Conservation (phyloP, 192 early-diverging fungal genomes). For the Backusella parvicylindrica region DNA sequence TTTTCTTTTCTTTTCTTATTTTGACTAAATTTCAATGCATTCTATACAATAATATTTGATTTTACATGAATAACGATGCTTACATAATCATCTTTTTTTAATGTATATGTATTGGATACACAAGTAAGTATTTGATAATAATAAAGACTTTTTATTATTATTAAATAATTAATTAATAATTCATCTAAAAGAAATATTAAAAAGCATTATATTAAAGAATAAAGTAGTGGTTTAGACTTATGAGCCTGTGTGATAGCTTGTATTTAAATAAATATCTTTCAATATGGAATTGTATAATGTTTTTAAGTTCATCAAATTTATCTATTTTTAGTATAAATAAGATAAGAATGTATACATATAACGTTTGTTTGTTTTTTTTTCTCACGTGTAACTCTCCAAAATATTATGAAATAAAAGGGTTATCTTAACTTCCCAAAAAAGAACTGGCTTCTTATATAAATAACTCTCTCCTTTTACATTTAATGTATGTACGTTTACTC, state of each 20-base stretch:
- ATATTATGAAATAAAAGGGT: too few species aligned
- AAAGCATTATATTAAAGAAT: not conserved
- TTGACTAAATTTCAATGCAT: too few species aligned
- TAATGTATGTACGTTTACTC: not conserved
- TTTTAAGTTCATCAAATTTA: not conserved
- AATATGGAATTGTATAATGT: not conserved
- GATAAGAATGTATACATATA: not conserved
- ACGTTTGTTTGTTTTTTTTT: not conserved
- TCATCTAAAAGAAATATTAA: not conserved
- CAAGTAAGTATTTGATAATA: not conserved
- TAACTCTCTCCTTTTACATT: not conserved
- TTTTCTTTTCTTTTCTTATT: too few species aligned
- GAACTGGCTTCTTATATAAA: not conserved
- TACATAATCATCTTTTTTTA: not conserved
- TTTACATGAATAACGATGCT: not conserved
- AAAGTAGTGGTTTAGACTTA: not conserved
- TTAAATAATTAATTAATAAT: not conserved
- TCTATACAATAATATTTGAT: too few species aligned
- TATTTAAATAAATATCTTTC: not conserved
- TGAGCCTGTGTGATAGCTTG: not conserved
- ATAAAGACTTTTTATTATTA: not conserved
- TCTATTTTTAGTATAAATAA: not conserved
- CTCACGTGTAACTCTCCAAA: too few species aligned
- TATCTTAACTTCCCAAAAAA: too few species aligned
- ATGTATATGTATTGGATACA: too few species aligned